Evolutionary conservation across 75 land plant genomes (phyloP), one percentile per base, ranked within the genome.

Genomic region (Pinus taeda): DNA sequence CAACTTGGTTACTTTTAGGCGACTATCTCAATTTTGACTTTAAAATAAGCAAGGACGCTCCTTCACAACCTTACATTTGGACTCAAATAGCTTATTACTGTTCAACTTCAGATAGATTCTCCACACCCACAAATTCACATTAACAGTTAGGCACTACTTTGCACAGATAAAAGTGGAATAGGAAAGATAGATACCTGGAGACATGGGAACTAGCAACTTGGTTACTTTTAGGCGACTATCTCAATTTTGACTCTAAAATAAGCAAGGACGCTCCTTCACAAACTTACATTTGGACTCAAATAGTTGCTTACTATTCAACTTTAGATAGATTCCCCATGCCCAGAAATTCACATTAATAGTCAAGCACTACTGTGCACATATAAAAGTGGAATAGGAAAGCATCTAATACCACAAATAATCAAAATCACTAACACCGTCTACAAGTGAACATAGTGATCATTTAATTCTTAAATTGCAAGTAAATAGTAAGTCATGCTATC

Each of bases 401-500:
- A 64, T 14, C 37, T 49, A 49, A 49, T 49, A 49, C 53, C 1
- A 49, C 11, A 49, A 49, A 49, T 49, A 49, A 49, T 49, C 9
- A 8, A 49, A 45, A 49, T 8, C 53, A 8, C 11, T 49, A 49
- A 49, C 53, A 49, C 53, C 8, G 53, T 8, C 53, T 49, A 49
- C 9, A 49, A 49, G 11, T 8, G 11, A 49, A 49, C 53, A 49
- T 49, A 30, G 0, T 74, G 14, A 56, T 73, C 29, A 24, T 55
- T 74, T 56, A 20, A 12, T 53, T 62, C 73, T 76, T 61, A 58
- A 57, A 63, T 2, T 61, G 22, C 17, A 29, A 14, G 29, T 30
- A 37, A 45, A 59, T 49, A 49, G 9, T 8, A 49, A 8, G 53
- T 8, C 95, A 81, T 83, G 92, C 95, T 85, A 85, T 85, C 55